Evolutionary conservation across 2,329 filamentous ascomycete genomes (phyloP), one percentile per base, ranked within the genome.

Genomic region (Conoideocrella luteorostrata): DNA sequence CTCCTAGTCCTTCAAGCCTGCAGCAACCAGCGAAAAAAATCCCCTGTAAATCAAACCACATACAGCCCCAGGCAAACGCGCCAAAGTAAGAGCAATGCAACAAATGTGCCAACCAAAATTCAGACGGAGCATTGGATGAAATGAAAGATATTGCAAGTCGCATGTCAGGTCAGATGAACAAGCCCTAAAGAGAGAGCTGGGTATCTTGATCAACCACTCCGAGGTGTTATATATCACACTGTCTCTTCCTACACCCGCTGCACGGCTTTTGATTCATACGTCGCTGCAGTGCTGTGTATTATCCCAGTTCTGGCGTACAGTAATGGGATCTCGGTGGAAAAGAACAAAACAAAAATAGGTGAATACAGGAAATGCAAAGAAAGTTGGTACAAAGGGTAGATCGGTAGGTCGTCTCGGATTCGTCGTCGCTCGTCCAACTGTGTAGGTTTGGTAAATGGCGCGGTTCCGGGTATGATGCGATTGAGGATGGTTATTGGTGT

Each of bases 181-280:
- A 62, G 59, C 58, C 59, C 59, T 57, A 52, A 26, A 32, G 51
- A 56, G 56, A 53, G 58, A 64, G 60, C 61, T 64, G 63, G 64
- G 64, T 66, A 66, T 66, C 62, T 65, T 61, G 51, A 54, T 57
- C 54, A 57, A 59, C 55, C 54, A 54, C 52, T 50, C 54, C 53
- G 51, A 47, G 50, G 51, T 55, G 24, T 48, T 51, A 47, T 49
- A 50, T 17, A 17, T 51, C 41, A 33, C 41, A 35, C 26, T 24
- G 21, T 38, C 28, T 44, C 18, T 38, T 20, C 32, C 20, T 21
- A 39, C 34, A 32, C 24, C 20, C 28, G 15, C 30, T 26, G 20
- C 20, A 29, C 43, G 44, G 30, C 39, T 33, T 37, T 43, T 32
- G 20, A n/a, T 33, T 34, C 30, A n/a, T 29, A 23, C 23, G 11